phyloP scores from a whole-genome alignment of 2,329 filamentous ascomycete species.

The Nannizziopsis arthrosporioides region DNA sequence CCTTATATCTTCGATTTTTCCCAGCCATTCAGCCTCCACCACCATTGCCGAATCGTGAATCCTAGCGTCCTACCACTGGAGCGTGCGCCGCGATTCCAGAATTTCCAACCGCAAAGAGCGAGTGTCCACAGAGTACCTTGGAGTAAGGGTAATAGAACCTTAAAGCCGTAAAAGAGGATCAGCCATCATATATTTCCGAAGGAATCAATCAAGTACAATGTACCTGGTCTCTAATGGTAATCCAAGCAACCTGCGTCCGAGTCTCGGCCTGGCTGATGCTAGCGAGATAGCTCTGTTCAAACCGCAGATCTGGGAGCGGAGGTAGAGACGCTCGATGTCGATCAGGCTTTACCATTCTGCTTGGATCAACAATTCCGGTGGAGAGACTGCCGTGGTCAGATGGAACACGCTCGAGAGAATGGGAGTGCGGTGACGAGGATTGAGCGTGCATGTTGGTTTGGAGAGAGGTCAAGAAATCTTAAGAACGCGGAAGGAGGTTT shows the following conservation, averaged over 20 bases:
- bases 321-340: conserved; percentile 47
- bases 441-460: too few relatives aligned
- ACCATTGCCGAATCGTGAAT: conserved; percentile 73
- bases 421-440: conserved; percentile 32
- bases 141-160: conserved; percentile 74
- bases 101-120: conserved; percentile 71
- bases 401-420: conserved; percentile 45
- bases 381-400: conserved; percentile 35
- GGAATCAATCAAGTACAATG: conserved; percentile 5
- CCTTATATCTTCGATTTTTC: conserved; percentile 42
- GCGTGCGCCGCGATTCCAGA: conserved; percentile 71
- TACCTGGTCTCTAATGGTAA: conserved; percentile 84
- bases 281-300: conserved; percentile 95
- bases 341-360: conserved; percentile 25
- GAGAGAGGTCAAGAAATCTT: conserved; percentile 69
- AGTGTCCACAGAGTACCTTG: conserved; percentile 88
- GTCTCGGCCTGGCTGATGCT: conserved; percentile 71
- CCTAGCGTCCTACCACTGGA: conserved; percentile 67
- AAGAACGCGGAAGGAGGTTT: neutral
- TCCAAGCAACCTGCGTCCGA: conserved; percentile 67
- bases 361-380: conserved; percentile 37
- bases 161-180: neutral
- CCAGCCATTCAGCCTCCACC: conserved; percentile 94
- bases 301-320: conserved; percentile 67
- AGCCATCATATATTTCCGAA: neutral